Percentiles rank a stretch among this genome's conserved stretches.
These are phyloP conservation scores for Skeletonema costatum DNA, from an alignment of 108 stramenopile genomes.

Conservation along the genomic window DNA sequence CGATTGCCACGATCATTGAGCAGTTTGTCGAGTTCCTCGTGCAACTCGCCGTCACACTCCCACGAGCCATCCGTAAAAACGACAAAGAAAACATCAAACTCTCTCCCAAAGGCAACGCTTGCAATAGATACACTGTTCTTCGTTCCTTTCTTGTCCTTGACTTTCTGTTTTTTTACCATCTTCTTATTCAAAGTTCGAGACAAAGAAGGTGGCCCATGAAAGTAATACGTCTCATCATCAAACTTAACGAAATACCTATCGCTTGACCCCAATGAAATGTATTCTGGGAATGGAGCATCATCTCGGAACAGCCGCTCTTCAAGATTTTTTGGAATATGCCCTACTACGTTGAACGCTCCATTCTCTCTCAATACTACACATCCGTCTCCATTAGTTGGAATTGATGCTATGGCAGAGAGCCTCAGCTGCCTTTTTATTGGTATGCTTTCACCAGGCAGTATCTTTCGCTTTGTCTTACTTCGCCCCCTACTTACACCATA, in stretches of 20 bases:
- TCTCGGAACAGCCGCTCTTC: slow-evolving; percentile 57
- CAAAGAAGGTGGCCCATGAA: slow-evolving; percentile 63
- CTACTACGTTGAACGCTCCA: slow-evolving; percentile 76
- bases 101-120: slow-evolving; percentile 69
- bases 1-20: slow-evolving; percentile 53
- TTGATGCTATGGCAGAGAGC: slow-evolving; percentile 57
- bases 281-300: slow-evolving; percentile 56
- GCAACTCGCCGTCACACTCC: slow-evolving; percentile 73
- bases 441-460: background rate
- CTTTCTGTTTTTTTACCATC: background rate
- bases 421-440: slow-evolving; percentile 49
- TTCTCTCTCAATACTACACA: slow-evolving; percentile 76
- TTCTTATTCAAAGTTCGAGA: slow-evolving; percentile 57
- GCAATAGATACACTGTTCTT: slow-evolving; percentile 6
- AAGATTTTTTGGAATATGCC: slow-evolving; percentile 61
- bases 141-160: slow-evolving; percentile 5
- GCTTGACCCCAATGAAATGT: slow-evolving; percentile 67
- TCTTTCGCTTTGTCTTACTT: background rate
- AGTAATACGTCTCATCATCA: slow-evolving; percentile 62
- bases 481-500: slow-evolving; percentile 7
- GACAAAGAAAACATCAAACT: slow-evolving; percentile 72
- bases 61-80: slow-evolving; percentile 78
- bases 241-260: slow-evolving; percentile 75
- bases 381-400: slow-evolving; percentile 77
- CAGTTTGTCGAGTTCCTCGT: slow-evolving; percentile 57